These are phyloP conservation scores for Cryptococcus floricola DNA, from an alignment of 1,284 basidiomycete species.

Conservation along the genomic window DNA sequence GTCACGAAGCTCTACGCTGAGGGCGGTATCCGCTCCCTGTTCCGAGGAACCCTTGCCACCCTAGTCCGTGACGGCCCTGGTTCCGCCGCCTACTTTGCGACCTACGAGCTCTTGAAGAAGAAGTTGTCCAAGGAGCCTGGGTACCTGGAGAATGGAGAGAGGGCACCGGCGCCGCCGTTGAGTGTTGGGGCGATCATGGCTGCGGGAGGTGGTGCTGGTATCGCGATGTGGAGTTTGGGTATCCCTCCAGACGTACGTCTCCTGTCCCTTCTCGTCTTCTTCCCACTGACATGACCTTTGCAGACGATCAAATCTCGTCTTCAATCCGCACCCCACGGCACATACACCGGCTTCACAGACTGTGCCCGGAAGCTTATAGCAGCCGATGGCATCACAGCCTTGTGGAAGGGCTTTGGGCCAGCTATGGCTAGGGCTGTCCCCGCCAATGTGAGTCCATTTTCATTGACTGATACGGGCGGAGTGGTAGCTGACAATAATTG, in stretches of 20 bases:
- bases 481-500: background rate
- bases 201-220: conserved; percentile 90
- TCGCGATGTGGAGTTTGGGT: conserved; percentile 95
- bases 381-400: conserved; percentile 78
- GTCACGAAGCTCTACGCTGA: conserved; percentile 88
- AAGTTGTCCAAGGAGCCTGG: conserved; percentile 53
- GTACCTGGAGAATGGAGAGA: conserved; percentile 53
- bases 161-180: conserved; percentile 72
- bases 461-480: background rate
- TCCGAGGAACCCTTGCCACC: conserved; percentile 88
- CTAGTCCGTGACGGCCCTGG: conserved; percentile 93
- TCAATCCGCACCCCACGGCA: conserved; percentile 94
- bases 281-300: background rate
- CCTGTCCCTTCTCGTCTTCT: background rate
- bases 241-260: conserved; percentile 85
- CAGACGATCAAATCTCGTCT: conserved; percentile 93
- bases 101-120: conserved; percentile 93
- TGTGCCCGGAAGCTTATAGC: conserved; percentile 89
- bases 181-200: conserved; percentile 84
- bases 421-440: conserved; percentile 80
- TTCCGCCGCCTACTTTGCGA: conserved; percentile 94
- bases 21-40: conserved; percentile 88
- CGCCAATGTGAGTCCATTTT: conserved; percentile 53
- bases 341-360: conserved; percentile 90
- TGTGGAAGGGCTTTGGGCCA: conserved; percentile 97